These are phyloP conservation scores for Geotrichum klebahnii DNA, from an alignment of 1,139 yeast species.

Conservation along the genomic window DNA sequence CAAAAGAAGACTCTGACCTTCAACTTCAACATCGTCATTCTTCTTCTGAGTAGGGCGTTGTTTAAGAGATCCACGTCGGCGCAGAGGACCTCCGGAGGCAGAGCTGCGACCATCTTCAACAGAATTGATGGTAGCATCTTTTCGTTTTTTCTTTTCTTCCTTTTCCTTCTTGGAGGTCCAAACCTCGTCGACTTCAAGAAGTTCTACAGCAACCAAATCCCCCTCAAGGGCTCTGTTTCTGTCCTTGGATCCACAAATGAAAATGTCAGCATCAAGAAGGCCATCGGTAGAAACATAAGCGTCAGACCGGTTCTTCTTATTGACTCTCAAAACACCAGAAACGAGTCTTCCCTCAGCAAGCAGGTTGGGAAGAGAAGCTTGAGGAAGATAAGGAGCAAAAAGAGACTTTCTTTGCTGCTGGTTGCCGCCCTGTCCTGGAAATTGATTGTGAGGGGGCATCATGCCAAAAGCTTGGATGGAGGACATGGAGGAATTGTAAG, in stretches of 20 bases:
- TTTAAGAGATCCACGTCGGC: conserved; percentile 84
- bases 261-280: conserved; percentile 88
- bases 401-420: conserved; percentile 72
- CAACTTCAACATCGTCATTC: conserved; percentile 97
- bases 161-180: conserved; percentile 96
- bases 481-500: conserved; percentile 64
- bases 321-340: conserved; percentile 87
- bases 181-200: conserved; percentile 91
- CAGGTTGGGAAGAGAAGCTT: conserved; percentile 82
- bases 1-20: conserved; percentile 85
- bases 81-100: conserved; percentile 47
- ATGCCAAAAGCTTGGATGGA: conserved; percentile 43
- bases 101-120: conserved; percentile 36
- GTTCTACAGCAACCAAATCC: conserved; percentile 90
- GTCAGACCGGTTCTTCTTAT: conserved; percentile 92
- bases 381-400: conserved; percentile 94
- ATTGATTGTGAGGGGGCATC: conserved; percentile 19
- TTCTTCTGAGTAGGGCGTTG: conserved; percentile 98
- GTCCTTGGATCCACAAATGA: conserved; percentile 97
- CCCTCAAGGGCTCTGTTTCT: conserved; percentile 97
- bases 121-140: conserved; percentile 46
- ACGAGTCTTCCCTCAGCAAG: conserved; percentile 88
- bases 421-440: conserved; percentile 35
- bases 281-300: conserved; percentile 98
- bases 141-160: conserved; percentile 93